Base-by-base conservation (phyloP, 2,329 filamentous ascomycete genomes). In the Bipolaris gigantea region DNA sequence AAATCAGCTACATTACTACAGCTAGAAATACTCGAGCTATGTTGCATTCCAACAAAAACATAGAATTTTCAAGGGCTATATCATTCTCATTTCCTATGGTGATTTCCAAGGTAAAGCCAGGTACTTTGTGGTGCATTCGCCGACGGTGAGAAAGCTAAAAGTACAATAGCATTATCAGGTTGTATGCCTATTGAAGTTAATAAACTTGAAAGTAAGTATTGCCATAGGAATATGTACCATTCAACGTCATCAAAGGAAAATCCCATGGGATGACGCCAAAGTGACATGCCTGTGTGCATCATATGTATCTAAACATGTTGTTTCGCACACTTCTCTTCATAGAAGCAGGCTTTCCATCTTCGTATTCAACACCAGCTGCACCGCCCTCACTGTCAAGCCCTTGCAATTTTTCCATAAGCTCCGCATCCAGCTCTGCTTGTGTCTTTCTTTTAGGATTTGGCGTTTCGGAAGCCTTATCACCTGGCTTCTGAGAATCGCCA, bases 261-360 rank as follows among this genome's bases (percentile, higher is more conserved):
- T 11, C n/a, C 21, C n/a, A 34, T n/a, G 18, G 3, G 11, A 32
- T 13, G 16, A 16, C 9, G 15, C 19, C 10, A 16, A 25, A 19
- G 21, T 18, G 25, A 3, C 16, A 15, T 6, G 3, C 5, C 7
- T 25, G 5, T 13, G 9, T 5, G 38, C 2, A n/a, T 51, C 39
- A 57, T 35, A 90, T 89, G 55, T 88, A 83, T 15, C 88, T 79
- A 70, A 92, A 92, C 88, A 91, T 91, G 63, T 91, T 91, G 48
- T 87, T 84, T 70, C 82, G 86, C 10, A 92, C 89, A 33, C 86
- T 82, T 45, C 88, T 79, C 75, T 90, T 92, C 81, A 92, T 87
- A 0, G 86, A 80, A 5, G 85, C 85, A 0, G 89, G 84, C 69
- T 87, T 82, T 0, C 89, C 89, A 62, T 90, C 82, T 71, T 92